phyloP scores from a whole-genome alignment of 2,329 filamentous ascomycete species.

The Aspergillus pseudotamarii region DNA sequence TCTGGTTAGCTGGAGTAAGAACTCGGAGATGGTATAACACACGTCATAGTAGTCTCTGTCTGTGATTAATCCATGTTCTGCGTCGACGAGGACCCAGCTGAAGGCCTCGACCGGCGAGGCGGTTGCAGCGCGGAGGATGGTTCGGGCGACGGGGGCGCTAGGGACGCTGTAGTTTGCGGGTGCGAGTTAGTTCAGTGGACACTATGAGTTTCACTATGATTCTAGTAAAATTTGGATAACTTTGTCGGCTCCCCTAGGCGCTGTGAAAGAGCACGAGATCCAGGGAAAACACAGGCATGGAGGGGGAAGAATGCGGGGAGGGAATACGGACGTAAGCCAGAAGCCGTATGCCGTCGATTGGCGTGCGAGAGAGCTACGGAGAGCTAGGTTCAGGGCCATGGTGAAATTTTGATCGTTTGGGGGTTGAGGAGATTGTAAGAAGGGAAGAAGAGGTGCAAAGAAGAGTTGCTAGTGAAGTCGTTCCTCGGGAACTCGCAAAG shows the following conservation, averaged over 20 bases:
- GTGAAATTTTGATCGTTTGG: neutral
- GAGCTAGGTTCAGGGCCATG: constrained; percentile 2
- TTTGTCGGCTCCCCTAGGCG: neutral
- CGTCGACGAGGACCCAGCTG: constrained; percentile 44
- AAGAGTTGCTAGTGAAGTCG: neutral
- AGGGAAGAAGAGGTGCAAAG: neutral
- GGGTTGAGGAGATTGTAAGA: neutral
- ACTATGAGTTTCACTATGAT: too few species aligned
- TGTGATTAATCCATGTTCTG: constrained; percentile 44
- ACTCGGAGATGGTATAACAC: neutral
- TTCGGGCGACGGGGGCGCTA: constrained; percentile 34
- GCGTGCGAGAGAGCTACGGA: constrained; percentile 19
- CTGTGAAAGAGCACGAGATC: neutral
- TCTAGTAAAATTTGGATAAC: neutral
- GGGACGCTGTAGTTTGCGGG: constrained; percentile 25
- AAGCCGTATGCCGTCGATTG: constrained; percentile 31
- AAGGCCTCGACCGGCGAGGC: constrained; percentile 22
- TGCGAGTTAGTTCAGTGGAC: neutral
- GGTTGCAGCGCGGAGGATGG: constrained; percentile 33
- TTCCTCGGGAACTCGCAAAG: neutral
- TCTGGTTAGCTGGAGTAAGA: neutral
- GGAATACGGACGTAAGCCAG: constrained; percentile 35
- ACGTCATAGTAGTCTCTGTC: constrained; percentile 44
- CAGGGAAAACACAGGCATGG: neutral
- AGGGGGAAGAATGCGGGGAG: neutral